These are phyloP conservation scores for Colletotrichum eremochloae DNA, from an alignment of 2,329 filamentous ascomycete species.

Conservation along the genomic window DNA sequence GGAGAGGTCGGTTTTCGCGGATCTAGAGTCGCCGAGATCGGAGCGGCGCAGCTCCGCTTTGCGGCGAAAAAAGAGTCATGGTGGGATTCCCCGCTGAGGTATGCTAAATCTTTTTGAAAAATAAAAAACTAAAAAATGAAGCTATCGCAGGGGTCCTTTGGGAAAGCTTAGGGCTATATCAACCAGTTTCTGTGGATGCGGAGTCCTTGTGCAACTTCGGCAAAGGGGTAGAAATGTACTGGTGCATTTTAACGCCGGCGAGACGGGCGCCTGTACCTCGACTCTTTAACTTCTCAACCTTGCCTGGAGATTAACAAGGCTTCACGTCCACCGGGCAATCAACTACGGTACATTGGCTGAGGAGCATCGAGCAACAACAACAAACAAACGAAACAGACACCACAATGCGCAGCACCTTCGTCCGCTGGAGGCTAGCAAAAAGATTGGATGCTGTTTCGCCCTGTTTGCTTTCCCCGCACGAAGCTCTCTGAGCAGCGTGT, in stretches of 20 bases:
- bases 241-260: not conserved
- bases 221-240: not conserved
- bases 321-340: not conserved
- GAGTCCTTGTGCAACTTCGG: not conserved
- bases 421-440: not conserved
- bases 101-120: not conserved
- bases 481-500: slow-evolving; percentile 39
- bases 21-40: slow-evolving; percentile 31
- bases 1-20: slow-evolving; percentile 27
- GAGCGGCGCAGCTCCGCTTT: slow-evolving; percentile 27
- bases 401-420: not conserved
- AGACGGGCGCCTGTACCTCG: not conserved
- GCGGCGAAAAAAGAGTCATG: slow-evolving; percentile 21
- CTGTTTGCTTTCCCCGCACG: slow-evolving; percentile 35
- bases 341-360: not conserved
- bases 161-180: not conserved
- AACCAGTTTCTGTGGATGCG: not conserved
- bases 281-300: not conserved
- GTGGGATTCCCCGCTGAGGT: slow-evolving; percentile 8
- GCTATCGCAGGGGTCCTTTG: slow-evolving; percentile 18
- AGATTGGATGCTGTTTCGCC: slow-evolving; percentile 9
- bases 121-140: not conserved
- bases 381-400: slow-evolving; percentile 7
- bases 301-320: not conserved
- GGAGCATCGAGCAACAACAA: not conserved